A percentile compares a stretch with the other conserved stretches of the same genome.
Evolutionary conservation across 805 yeast species (phyloP).

Genomic region (Wickerhamiella kurtzmanii): DNA sequence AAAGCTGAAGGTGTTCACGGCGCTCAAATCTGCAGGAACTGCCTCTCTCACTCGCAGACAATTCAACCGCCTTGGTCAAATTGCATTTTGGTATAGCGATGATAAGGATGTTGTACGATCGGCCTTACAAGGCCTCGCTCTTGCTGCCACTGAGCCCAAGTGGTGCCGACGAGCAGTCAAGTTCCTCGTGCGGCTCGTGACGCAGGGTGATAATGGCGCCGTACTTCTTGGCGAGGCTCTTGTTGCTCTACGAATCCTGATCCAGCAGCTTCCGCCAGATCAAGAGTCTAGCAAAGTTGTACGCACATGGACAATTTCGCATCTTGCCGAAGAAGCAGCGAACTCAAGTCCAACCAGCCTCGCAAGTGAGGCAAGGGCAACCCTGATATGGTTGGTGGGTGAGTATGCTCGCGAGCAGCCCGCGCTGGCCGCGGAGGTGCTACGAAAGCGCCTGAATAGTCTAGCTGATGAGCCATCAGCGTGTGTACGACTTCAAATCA

Average conservation of each 20-base stretch:
- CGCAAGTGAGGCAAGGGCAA: conserved; percentile 40
- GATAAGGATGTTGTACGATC: conserved; percentile 3
- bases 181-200: conserved; percentile 14
- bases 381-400: conserved; percentile 83
- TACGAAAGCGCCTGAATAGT: conserved; percentile 41
- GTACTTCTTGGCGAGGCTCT: conserved; percentile 14
- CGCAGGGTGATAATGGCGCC: conserved; percentile 6
- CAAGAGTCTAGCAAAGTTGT: neutral
- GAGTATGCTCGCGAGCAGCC: conserved; percentile 45
- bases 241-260: conserved; percentile 14
- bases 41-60: neutral
- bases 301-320: neutral
- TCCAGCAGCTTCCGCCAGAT: conserved; percentile 14
- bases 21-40: neutral
- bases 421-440: conserved; percentile 58
- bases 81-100: conserved; percentile 3
- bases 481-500: conserved; percentile 52
- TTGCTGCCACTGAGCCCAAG: conserved; percentile 6
- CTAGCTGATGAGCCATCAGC: conserved; percentile 40
- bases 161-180: conserved; percentile 3
- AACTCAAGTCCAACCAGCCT: conserved; percentile 2
- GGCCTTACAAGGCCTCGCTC: conserved; percentile 7
- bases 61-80: neutral
- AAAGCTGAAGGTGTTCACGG: conserved; percentile 36
- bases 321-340: neutral